These are phyloP conservation scores for Entrophospora sp. DNA, from an alignment of 192 early-diverging fungal genomes.

Conservation along the genomic window DNA sequence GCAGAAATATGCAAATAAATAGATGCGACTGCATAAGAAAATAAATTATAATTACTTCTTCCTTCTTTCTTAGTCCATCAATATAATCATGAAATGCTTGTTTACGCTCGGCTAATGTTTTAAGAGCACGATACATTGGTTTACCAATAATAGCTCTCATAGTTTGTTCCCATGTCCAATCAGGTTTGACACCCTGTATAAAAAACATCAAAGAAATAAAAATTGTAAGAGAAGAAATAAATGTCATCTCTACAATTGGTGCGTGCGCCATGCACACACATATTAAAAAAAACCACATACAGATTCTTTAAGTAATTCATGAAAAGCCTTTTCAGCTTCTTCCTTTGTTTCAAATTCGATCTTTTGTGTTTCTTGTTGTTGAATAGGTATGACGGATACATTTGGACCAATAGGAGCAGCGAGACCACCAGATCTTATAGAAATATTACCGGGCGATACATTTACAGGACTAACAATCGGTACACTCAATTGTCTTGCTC, in stretches of 20 bases:
- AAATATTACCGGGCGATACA: slow-evolving; percentile 19
- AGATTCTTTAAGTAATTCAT: slow-evolving; percentile 57
- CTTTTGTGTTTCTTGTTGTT: neutral
- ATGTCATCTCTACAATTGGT: too few relatives aligned
- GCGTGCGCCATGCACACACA: too few relatives aligned
- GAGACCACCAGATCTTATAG: slow-evolving; percentile 2
- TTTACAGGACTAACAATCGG: slow-evolving; percentile 15
- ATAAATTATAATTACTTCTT: slow-evolving; percentile 36
- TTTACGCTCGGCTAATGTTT: slow-evolving; percentile 73
- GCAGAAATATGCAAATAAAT: neutral
- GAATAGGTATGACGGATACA: neutral
- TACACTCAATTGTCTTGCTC: slow-evolving; percentile 6
- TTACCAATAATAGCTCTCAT: slow-evolving; percentile 78
- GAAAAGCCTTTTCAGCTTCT: slow-evolving; percentile 76
- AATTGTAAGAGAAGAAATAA: neutral
- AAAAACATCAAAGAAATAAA: neutral
- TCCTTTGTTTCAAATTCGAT: slow-evolving; percentile 67
- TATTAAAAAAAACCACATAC: slow-evolving; percentile 30
- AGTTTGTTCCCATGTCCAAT: slow-evolving; percentile 92
- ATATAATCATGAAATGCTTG: slow-evolving; percentile 69
- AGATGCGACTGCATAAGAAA: neutral
- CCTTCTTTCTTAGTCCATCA: slow-evolving; percentile 47
- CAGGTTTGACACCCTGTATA: slow-evolving; percentile 59
- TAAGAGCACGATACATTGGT: slow-evolving; percentile 75
- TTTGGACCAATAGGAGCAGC: slow-evolving; percentile 11